Percentiles rank a stretch among this genome's conserved stretches.
Conservation (phyloP, 768 basidiomycete species). For the Stropharia rugosoannulata region DNA sequence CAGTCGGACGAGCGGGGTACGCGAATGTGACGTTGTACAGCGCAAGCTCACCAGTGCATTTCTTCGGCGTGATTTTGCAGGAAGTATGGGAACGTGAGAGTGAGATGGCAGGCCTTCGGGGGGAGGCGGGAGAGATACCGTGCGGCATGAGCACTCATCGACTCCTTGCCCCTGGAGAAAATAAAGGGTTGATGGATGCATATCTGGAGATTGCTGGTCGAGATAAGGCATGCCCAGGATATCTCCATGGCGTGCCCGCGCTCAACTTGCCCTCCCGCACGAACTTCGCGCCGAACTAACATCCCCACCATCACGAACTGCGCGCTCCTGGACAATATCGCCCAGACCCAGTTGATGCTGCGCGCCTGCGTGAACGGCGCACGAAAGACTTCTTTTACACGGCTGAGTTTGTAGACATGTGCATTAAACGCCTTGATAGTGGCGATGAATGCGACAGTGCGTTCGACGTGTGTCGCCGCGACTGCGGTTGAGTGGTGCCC, state of each 20-base stretch:
- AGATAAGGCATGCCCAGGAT: constrained; percentile 96
- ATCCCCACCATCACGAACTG: constrained; percentile 79
- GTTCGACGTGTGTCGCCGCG: constrained; percentile 80
- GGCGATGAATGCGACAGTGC: constrained; percentile 71
- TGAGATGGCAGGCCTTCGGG: constrained; percentile 2
- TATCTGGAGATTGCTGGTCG: constrained; percentile 84
- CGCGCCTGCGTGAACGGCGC: too few relatives aligned
- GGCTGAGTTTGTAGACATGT: too few relatives aligned
- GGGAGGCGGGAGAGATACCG: constrained; percentile 21
- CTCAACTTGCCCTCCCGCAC: too few relatives aligned
- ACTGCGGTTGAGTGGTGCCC: constrained; percentile 68
- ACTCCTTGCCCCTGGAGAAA: constrained; percentile 80
- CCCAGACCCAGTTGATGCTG: constrained; percentile 58
- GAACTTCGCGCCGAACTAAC: too few relatives aligned
- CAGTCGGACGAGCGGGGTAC: constrained; percentile 78
- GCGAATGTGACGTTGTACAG: constrained; percentile 76
- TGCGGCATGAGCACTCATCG: constrained; percentile 69
- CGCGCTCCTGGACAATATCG: too few relatives aligned
- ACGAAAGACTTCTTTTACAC: too few relatives aligned
- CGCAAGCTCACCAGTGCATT: constrained; percentile 72
- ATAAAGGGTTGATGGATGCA: constrained; percentile 79
- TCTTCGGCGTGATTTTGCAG: constrained; percentile 62
- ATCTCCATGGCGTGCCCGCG: constrained; percentile 25
- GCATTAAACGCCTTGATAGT: constrained; percentile 96
- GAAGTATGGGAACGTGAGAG: constrained; percentile 50